Base-by-base conservation (phyloP, 2,329 filamentous ascomycete species). In the Gaeumannomyces sp. region DNA sequence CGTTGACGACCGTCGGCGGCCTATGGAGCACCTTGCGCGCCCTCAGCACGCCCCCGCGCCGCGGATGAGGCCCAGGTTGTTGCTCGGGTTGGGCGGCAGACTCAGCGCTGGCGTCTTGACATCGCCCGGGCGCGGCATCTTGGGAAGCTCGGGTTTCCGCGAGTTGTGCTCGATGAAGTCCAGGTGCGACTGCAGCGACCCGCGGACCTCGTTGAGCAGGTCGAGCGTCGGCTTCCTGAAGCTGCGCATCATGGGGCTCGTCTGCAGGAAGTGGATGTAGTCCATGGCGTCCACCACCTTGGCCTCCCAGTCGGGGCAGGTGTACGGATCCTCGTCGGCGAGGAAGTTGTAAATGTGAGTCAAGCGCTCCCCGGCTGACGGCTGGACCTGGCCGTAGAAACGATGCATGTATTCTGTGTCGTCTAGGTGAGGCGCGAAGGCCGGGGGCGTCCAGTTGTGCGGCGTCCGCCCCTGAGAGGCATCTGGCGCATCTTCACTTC, bases 301-400 rank as follows among this genome's bases (percentile, higher is more conserved):
- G 14, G 66, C 61, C 1, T 75, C 69, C 76, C 81, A 84, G 59
- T 74, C 68, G 1, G 73, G 59, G 65, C 76, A 77, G 22, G 79
- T 76, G 65, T 80, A 76, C 7, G 72, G 69, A 67, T 85, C 81
- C 66, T 82, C 78, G 35, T 83, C 80, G 4, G 76, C 70, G 28
- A 86, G 78, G 66, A 83, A 86, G 67, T 78, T 79, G 56, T 71
- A 67, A n/a, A 72, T 65, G 53, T 74, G 71, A 56, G 70, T 38
- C 35, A 79, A 71, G 3, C 74, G 73, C 33, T 69, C 65, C 38
- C 71, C 72, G 8, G 76, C 64, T 1, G 73, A 72, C 29, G 76
- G 76, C 64, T 77, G 75, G 1, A 66, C 67, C 50, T 59, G 57
- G 57, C 65, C 67, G 50, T 53, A 28, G 45, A 64, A 68, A 29